Base-by-base conservation (phyloP, 768 basidiomycete species). In the Tephrocybe sp. region DNA sequence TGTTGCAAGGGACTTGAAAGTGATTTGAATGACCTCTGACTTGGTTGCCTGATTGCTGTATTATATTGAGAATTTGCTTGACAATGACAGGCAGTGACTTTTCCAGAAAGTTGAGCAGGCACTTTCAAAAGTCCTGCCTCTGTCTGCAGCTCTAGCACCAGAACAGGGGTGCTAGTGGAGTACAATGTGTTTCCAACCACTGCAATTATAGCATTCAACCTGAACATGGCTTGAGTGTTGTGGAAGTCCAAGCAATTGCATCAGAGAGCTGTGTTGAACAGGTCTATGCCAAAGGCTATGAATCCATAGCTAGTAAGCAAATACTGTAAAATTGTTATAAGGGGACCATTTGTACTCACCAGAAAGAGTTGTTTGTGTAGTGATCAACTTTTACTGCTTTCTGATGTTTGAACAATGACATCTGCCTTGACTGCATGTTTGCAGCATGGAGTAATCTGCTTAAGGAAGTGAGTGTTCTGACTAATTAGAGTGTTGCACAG, bases 121-220 rank as follows among this genome's bases (percentile, higher is more conserved):
- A 96, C 58, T 85, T n/a, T 89, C 15, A 86, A 76, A 48, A 98
- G 85, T 5, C 84, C 83, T 0, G 93, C 86, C 0, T 86, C 83
- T 2, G 89, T 86, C 59, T 88, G 90, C 54, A 98, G 73, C 12
- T 86, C 90, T 0, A 88, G 78, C 8, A 79, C 69, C 14, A 96
- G 72, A 5, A 98, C 90, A 6, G 84, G 74, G 7, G 86, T 79
- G 43, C 84, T 85, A 26, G 78, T 84, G 2, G 95, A 89, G 66
- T 97, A 98, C 1, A 99, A 80, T 0, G 92, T 88, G 63, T 98
- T 94, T 26, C 96, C 96, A 50, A 98, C 86, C 12, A 86, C 81
- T 26, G 82, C 74, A 12, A 96, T 85, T 73, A 98, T 88, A 0
- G 93, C 81, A 53, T 94, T 93, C 20, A 99, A 73, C 25, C 93